A percentile compares a stretch with the other conserved stretches of the same genome.
Evolutionary conservation across 1,139 yeast species (phyloP).

Genomic region (Debaryomyces coudertii): DNA sequence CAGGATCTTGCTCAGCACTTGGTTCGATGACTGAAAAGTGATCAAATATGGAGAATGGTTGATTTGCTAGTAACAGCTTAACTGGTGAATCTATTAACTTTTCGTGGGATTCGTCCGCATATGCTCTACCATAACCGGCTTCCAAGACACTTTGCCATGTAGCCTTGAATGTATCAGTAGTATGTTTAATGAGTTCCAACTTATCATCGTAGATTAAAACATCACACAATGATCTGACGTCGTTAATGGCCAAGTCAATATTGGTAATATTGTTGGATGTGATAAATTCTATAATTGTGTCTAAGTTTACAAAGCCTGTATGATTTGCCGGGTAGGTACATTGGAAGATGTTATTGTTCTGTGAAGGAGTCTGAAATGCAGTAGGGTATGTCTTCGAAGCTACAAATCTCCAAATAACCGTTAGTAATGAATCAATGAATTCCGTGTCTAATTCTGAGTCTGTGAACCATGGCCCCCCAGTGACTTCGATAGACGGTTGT

Average conservation of each 20-base stretch:
- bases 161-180: slow-evolving; percentile 57
- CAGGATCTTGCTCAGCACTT: slow-evolving; percentile 38
- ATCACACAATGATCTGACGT: slow-evolving; percentile 82
- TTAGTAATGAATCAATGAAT: slow-evolving; percentile 80
- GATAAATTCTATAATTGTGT: slow-evolving; percentile 76
- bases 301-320: slow-evolving; percentile 68
- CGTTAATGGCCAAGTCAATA: slow-evolving; percentile 74
- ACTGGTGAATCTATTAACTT: slow-evolving; percentile 16
- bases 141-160: slow-evolving; percentile 66
- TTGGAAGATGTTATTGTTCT: slow-evolving; percentile 30
- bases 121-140: slow-evolving; percentile 58
- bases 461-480: slow-evolving; percentile 99
- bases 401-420: slow-evolving; percentile 86
- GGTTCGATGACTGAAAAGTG: slow-evolving; percentile 35
- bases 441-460: slow-evolving; percentile 94
- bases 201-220: slow-evolving; percentile 87
- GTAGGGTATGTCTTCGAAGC: slow-evolving; percentile 77
- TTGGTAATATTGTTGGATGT: slow-evolving; percentile 75
- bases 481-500: slow-evolving; percentile 92
- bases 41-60: slow-evolving; percentile 39
- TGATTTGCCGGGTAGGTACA: slow-evolving; percentile 56
- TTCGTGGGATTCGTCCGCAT: slow-evolving; percentile 27
- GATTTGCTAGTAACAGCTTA: slow-evolving; percentile 19
- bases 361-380: slow-evolving; percentile 52
- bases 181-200: slow-evolving; percentile 58